Evolutionary conservation across 148 eudicot genomes (phyloP), one percentile per base, ranked within the genome.

Genomic region (Vaccinium corymbosum): DNA sequence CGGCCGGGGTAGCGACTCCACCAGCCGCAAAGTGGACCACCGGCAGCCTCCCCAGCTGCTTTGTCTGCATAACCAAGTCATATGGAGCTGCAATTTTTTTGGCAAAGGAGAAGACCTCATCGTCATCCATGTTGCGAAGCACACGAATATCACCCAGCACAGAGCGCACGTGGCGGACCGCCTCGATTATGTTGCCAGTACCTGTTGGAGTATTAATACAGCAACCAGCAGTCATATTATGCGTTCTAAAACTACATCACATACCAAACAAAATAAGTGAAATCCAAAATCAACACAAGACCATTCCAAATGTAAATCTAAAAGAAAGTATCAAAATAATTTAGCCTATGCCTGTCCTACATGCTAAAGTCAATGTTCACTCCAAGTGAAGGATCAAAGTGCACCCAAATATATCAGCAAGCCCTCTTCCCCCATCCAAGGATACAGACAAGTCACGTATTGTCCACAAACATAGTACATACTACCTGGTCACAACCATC

Each of bases 11-110:
- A 3, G 93, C 92, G 27, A 96, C 97, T 5, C 98, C 98, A 1
- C 98, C 98, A 1, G 98, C 98, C 0, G 97, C 98, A 61, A 94
- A 96, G 17, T 96, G 98, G 49, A 96, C 95, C 79, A 94, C 98
- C 9, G 98, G 98, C 27, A 96, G 86, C 91, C 98, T 82, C 9
- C 98, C 94, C 59, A 94, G 88, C 85, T 94, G 98, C 90, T 95
- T 95, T 2, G 95, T 90, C 91, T 95, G 98, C 90, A 93, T 93
- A 71, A 92, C 97, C 29, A 94, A 80, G 81, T 94, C 95, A 81
- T 92, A 94, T 0, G 98, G 98, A 0, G 98, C 98, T 0, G 89
- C 83, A 3, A 94, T 90, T 73, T 87, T 89, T 87, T 94, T 95
- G 0, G 98, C 90, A 20, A 90, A 95, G 0, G 92, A 79, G 80